Evolutionary conservation across 1,284 basidiomycete species (phyloP), one percentile per base, ranked within the genome.

Genomic region (Apiotrichum porosum): DNA sequence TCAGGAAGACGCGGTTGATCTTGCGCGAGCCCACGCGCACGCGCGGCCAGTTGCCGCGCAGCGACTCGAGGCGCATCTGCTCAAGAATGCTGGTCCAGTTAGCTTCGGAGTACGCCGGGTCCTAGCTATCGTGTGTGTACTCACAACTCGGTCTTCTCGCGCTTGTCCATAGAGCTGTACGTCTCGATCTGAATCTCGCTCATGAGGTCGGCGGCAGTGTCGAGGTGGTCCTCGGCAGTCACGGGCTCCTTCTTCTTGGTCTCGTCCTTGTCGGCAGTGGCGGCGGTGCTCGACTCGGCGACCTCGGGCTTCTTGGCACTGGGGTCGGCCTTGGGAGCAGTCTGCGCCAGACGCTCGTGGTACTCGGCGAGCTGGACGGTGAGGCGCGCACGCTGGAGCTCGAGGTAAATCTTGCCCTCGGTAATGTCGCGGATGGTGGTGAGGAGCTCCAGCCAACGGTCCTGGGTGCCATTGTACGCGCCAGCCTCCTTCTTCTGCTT

Each of bases 161-260:
- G 78, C 56, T 93, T 83, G 60, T 97, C 90, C 94, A 99, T 97
- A 13, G 88, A 91, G 21, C 92, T 95, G 68, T 97, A 99, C 3
- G 95, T 98, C 76, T 99, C 95, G 37, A 98, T 93, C 75, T 97
- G 92, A 1, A 99, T 82, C 47, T 98, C 95, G 43, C 86, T 87
- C 54, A 98, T 79, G 26, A 97, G 77, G 57, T 95, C 92, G 0
- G 89, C 93, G 1, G 89, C 88, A 0, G 82, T 84, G 60, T 86
- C 82, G 33, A 90, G 73, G 44, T 84, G 81, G 58, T 88, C 76
- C 51, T 66, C 58, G 32, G 66, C 63, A 0, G 71, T 74, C 13
- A 71, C 68, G 9, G 73, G 72, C 47, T 71, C 68, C 51, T 73
- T 69, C 31, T 69, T 64, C 39, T 68, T 60, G 12, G 61, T 52